phyloP scores from a whole-genome alignment of 2,329 filamentous ascomycete genomes.

The Furcasterigmium furcatum region DNA sequence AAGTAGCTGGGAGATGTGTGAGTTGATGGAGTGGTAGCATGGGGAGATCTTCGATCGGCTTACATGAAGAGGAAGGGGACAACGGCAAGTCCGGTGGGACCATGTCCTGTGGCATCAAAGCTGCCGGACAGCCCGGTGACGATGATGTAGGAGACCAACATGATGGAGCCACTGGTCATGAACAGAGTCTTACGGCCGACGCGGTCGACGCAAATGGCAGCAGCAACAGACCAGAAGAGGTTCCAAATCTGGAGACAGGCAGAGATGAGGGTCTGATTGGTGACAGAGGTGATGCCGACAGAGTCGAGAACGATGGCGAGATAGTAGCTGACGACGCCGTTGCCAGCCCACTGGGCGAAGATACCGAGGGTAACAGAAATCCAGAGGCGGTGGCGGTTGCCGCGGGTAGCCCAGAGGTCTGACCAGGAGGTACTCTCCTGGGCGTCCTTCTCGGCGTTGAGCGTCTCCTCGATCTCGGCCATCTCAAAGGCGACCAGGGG shows the following conservation, averaged over 20 bases:
- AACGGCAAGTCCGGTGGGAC: slow-evolving; percentile 20
- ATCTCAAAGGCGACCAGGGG: slow-evolving; percentile 16
- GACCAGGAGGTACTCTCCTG: slow-evolving; percentile 6
- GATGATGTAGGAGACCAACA: slow-evolving; percentile 8
- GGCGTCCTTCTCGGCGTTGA: slow-evolving; percentile 14
- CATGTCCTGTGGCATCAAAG: slow-evolving; percentile 14
- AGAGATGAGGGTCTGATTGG: slow-evolving; percentile 31
- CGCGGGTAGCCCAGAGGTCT: slow-evolving; percentile 16
- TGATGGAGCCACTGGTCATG: slow-evolving; percentile 7
- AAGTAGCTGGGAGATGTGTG: slow-evolving; percentile 18
- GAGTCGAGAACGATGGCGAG: slow-evolving; percentile 27
- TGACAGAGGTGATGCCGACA: slow-evolving; percentile 23
- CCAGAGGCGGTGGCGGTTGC: slow-evolving; percentile 23
- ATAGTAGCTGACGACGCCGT: slow-evolving; percentile 34
- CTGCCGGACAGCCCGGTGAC: slow-evolving; percentile 9
- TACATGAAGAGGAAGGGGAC: slow-evolving; percentile 32
- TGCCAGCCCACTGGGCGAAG: slow-evolving; percentile 22
- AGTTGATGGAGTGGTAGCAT: neutral
- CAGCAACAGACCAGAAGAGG: slow-evolving; percentile 8
- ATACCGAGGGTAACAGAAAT: slow-evolving; percentile 23
- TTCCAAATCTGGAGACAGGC: slow-evolving; percentile 11
- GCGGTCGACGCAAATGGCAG: slow-evolving; percentile 7
- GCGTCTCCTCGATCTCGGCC: slow-evolving; percentile 16
- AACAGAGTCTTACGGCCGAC: slow-evolving; percentile 5
- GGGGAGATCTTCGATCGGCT: too few relatives aligned